phyloP scores from a whole-genome alignment of 2,329 filamentous ascomycete genomes.

The Cylindrodendrum hubeiense region DNA sequence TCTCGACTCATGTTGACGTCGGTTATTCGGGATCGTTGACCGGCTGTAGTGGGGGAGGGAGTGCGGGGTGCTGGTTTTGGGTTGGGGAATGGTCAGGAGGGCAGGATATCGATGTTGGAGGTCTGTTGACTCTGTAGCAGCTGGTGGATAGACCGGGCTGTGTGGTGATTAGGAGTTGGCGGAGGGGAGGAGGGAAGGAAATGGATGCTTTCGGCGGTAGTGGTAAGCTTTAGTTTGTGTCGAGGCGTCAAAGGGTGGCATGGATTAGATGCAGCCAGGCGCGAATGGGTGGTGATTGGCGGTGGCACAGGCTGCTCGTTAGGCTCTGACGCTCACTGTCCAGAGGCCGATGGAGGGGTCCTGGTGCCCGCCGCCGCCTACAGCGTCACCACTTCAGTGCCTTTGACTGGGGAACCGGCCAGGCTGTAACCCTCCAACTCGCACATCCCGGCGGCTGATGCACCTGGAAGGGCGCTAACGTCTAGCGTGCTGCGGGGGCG shows the following conservation, averaged over 20 bases:
- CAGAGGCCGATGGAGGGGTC: neutral
- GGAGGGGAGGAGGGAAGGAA: conserved; percentile 5
- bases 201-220: conserved; percentile 12
- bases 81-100: neutral
- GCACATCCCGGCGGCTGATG: neutral
- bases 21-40: neutral
- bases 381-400: neutral
- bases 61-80: neutral
- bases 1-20: conserved; percentile 62
- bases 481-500: conserved; percentile 34
- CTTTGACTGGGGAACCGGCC: neutral
- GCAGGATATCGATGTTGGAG: neutral
- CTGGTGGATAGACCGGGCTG: neutral
- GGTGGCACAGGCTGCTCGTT: neutral
- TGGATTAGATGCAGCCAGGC: conserved; percentile 2
- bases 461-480: conserved; percentile 21
- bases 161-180: neutral
- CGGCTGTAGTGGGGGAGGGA: neutral
- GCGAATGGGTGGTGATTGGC: neutral
- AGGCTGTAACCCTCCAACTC: neutral
- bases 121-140: neutral
- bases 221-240: conserved; percentile 8
- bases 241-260: conserved; percentile 3
- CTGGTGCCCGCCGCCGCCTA: neutral
- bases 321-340: neutral